Evolutionary conservation across 495 filamentous ascomycete species (phyloP), one percentile per base, ranked within the genome.

Genomic region (Aspergillus ellipticus): DNA sequence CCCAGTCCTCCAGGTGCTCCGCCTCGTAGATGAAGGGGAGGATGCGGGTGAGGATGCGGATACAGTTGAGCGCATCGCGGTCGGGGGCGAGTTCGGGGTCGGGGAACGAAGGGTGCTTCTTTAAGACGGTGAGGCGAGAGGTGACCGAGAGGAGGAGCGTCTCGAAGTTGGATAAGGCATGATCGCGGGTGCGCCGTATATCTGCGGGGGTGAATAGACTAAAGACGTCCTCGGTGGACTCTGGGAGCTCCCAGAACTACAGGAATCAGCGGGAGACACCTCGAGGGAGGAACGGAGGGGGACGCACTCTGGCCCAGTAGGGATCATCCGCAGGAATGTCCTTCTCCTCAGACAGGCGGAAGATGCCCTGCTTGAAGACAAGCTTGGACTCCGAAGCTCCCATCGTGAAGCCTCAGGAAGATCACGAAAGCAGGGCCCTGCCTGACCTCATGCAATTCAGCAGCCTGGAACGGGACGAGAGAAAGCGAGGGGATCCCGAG

Each of bases 381-480:
- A 97, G 87, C 84, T 99, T 99, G 59, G 93, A 97, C 78, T 99
- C 95, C 71, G 94, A 96, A 66, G 94, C 94, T 69, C 94, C 94
- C 94, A 99, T 99, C 52, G 59, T 70, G 65, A 69, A 63, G 53
- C 54, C 52, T 52, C 55, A 47, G 49, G 49, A 41, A 33, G 28
- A 35, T 63, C 61, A 74, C 52, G 59, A 57, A 52, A 37, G 31
- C 54, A 3, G 24, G 24, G 24, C 24, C 4, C 24, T 28, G 24
- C 45, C 42, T 39, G 49, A 58, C 58, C 53, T 66, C 72, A 74
- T 71, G 50, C 60, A 72, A 65, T 48, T 29, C 10, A 48, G 22
- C 16, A 49, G 21, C 28, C 46, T 42, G 31, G n/a, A 49, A 53
- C 21, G 19, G 13, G 13, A 8, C 8, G 37, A 21, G 1, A 45